phyloP scores from a whole-genome alignment of 2,329 filamentous ascomycete genomes.

The Diaporthe sp. region DNA sequence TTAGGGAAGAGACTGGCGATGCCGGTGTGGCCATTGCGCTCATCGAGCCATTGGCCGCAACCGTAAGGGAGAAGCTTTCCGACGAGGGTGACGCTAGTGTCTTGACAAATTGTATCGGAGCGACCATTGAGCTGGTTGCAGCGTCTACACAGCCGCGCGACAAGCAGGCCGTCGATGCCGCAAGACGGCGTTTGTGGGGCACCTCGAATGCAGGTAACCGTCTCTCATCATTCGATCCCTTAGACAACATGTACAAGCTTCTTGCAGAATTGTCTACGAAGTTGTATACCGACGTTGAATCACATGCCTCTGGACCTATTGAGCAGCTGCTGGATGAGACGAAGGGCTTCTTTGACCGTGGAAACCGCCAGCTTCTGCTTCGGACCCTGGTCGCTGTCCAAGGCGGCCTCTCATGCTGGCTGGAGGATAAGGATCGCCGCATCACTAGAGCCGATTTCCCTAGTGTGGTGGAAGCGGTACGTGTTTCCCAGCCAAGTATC shows the following conservation, averaged over 20 bases:
- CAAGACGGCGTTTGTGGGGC: constrained; percentile 77
- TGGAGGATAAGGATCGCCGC: constrained; percentile 67
- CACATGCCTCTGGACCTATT: constrained; percentile 46
- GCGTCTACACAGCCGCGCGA: constrained; percentile 69
- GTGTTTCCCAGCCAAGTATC: constrained; percentile 44
- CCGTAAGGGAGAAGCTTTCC: constrained; percentile 56
- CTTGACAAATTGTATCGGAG: constrained; percentile 50
- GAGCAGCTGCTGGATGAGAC: constrained; percentile 67
- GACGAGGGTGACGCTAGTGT: constrained; percentile 40
- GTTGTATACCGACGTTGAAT: constrained; percentile 62
- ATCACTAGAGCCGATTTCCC: constrained; percentile 58
- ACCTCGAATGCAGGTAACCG: constrained; percentile 58
- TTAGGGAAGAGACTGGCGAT: constrained; percentile 75
- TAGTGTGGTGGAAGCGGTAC: constrained; percentile 60
- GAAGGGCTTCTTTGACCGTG: constrained; percentile 64
- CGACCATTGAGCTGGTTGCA: constrained; percentile 59
- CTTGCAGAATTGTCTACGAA: constrained; percentile 65
- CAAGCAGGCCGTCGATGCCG: constrained; percentile 74
- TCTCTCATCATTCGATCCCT: constrained; percentile 69
- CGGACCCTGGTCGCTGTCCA: constrained; percentile 73
- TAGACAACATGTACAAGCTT: constrained; percentile 75
- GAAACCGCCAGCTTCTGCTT: constrained; percentile 63
- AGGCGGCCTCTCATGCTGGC: constrained; percentile 72
- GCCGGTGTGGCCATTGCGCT: constrained; percentile 75
- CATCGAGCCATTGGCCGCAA: constrained; percentile 78